phyloP scores from a whole-genome alignment of 495 filamentous ascomycete species.

The Collariella sp. region DNA sequence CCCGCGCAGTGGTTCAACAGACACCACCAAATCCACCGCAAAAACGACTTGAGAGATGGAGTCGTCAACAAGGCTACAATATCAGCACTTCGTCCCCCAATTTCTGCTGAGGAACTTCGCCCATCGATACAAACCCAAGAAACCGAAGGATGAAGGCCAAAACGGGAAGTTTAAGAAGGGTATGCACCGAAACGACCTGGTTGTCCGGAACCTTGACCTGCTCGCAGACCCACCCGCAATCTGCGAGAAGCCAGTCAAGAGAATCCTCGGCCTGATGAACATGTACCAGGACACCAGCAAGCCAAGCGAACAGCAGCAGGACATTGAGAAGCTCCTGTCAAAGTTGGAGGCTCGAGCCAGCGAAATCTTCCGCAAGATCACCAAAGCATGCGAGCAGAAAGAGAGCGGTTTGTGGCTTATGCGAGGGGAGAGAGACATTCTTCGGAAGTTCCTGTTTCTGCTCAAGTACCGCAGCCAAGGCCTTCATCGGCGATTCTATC shows the following conservation, averaged over 20 bases:
- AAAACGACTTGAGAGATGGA: no score
- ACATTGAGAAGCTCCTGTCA: constrained; percentile 33
- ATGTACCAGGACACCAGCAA: constrained; percentile 36
- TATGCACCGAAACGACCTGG: constrained; percentile 17
- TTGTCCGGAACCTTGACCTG: constrained; percentile 21
- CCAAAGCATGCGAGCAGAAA: constrained; percentile 22
- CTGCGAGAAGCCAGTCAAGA: constrained; percentile 26
- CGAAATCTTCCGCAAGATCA: constrained; percentile 27
- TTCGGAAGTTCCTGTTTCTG: constrained; percentile 49
- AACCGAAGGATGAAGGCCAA: neutral
- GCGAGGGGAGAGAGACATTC: constrained; percentile 31
- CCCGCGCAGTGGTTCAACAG: no score
- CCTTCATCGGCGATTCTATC: constrained; percentile 31
- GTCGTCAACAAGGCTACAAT: constrained; percentile 16
- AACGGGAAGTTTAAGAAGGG: constrained; percentile 16
- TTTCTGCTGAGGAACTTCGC: constrained; percentile 42
- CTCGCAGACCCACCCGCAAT: constrained; percentile 16
- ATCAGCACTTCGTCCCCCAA: constrained; percentile 44
- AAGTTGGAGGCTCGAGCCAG: constrained; percentile 27
- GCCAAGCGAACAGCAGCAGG: constrained; percentile 19
- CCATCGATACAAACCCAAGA: constrained; percentile 15
- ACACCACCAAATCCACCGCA: no score
- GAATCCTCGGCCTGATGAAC: constrained; percentile 34
- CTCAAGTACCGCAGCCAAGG: constrained; percentile 39
- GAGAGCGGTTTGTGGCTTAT: constrained; percentile 27